phyloP scores from a whole-genome alignment of 2,329 filamentous ascomycete species.

The Erysiphe neolycopersici region DNA sequence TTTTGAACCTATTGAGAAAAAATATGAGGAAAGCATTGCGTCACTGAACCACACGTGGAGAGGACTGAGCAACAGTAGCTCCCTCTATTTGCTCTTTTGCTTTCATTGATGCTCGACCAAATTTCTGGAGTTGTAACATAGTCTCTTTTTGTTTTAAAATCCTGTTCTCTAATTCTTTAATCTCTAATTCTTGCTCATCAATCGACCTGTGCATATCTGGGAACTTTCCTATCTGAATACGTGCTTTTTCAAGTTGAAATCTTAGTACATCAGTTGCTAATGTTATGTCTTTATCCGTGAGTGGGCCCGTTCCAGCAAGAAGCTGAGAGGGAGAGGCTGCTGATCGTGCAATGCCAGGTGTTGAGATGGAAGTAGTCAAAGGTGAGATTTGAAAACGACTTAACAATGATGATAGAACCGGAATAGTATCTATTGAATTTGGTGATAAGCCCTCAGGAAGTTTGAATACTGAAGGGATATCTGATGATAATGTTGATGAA shows the following conservation, averaged over 20 bases:
- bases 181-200: constrained; percentile 45
- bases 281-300: constrained; percentile 42
- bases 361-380: constrained; percentile 12
- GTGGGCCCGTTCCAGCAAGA: constrained; percentile 7
- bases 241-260: constrained; percentile 58
- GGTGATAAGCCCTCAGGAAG: constrained; percentile 41
- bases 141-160: constrained; percentile 34
- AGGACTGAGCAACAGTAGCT: too few relatives aligned
- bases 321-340: constrained; percentile 15
- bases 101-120: constrained; percentile 17
- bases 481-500: constrained; percentile 1
- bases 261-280: constrained; percentile 54
- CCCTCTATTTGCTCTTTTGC: constrained; percentile 1
- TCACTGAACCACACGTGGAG: too few relatives aligned
- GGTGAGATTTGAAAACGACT: constrained; percentile 35
- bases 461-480: constrained; percentile 10
- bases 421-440: constrained; percentile 63
- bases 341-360: constrained; percentile 7
- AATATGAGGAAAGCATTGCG: too few relatives aligned
- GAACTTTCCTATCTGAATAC: constrained; percentile 33
- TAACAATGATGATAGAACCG: constrained; percentile 54
- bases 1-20: too few relatives aligned
- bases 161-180: constrained; percentile 33
- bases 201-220: constrained; percentile 43
- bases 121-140: constrained; percentile 25